Evolutionary conservation across 441 rosid genomes (phyloP), one percentile per base, ranked within the genome.

Genomic region (Daphne laureola): DNA sequence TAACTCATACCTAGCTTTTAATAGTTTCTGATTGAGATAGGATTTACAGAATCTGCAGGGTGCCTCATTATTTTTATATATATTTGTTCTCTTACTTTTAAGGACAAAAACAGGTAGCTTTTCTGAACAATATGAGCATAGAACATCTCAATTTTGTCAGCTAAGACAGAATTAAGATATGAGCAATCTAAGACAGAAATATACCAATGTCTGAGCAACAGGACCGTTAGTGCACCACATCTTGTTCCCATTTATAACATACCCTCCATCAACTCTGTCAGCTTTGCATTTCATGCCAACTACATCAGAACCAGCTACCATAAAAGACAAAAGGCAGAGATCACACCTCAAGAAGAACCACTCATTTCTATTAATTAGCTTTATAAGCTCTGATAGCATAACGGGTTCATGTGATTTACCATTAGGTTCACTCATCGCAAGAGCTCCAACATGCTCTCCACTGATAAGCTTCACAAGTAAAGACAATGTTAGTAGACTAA

Each of bases 191-290:
- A 31, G 38, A 31, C 27, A 56, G 38, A 13, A 26, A 53, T 55
- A 46, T 80, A 92, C 98, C 95, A 92, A 67, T 49, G 98, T 92
- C 72, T 89, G 84, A 72, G 98, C 97, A 69, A 67, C 72, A 12
- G 97, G 97, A 58, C 98, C 98, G 80, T 92, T 92, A 23, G 97
- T 92, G 78, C 98, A 92, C 97, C 98, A 92, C 98, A 92, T 92
- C 73, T 92, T 92, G 78, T 81, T 89, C 57, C 98, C 97, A 66
- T 83, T 89, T 49, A 89, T 55, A 44, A 81, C 46, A 74, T 75
- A 89, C 42, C 98, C 97, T 43, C 96, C 97, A 74, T 84, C 87
- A 35, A 80, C 94, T 57, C 75, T 78, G 15, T 86, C 95, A 70
- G 98, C 98, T 72, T 83, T 88, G 74, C 95, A 88, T 74, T 92